Evolutionary conservation across 2,329 filamentous ascomycete genomes (phyloP), one percentile per base, ranked within the genome.

Genomic region (Phialophora expanda): DNA sequence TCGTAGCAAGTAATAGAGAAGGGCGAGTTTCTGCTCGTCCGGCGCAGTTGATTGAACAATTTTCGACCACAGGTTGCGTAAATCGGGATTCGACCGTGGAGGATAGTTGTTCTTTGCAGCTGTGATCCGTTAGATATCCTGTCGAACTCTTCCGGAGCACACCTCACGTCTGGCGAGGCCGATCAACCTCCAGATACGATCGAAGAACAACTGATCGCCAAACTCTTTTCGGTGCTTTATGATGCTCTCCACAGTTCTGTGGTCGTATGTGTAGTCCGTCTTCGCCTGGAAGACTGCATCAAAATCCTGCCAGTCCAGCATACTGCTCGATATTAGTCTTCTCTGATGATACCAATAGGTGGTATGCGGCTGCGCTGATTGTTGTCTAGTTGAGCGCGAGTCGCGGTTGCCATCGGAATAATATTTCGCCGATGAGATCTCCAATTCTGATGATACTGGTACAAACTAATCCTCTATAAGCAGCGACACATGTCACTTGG

Each of bases 1-100:
- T 73, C 92, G 89, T 2, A 96, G 84, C 46, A 96, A 81, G 76
- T 96, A 96, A 82, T 91, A 96, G 69, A 96, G 83, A 56, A 95
- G 84, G 20, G 92, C 91, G 70, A 93, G 87, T 76, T 93, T 93
- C 79, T 93, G 89, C 76, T 93, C 90, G 61, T 86, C 83, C 7
- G 89, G 85, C 71, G 89, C 87, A 56, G 80, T 81, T 61, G 83
- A 86, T 28, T 87, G 83, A 75, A 88, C 85, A 69, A 96, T 88
- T 66, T 88, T 86, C 67, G 87, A 82, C 78, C 93, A 89, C 5
- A 96, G 83, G 46, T 86, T 85, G 71, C 87, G 86, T 32, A 96
- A 83, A 50, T 87, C 86, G 66, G 82, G 83, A 65, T 90, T 88
- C 61, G 85, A 86, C 74, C 87, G 88, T 0, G 92, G 91, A 51